Conservation (phyloP, 1,284 basidiomycete species). For the Papiliotrema nemorosa region DNA sequence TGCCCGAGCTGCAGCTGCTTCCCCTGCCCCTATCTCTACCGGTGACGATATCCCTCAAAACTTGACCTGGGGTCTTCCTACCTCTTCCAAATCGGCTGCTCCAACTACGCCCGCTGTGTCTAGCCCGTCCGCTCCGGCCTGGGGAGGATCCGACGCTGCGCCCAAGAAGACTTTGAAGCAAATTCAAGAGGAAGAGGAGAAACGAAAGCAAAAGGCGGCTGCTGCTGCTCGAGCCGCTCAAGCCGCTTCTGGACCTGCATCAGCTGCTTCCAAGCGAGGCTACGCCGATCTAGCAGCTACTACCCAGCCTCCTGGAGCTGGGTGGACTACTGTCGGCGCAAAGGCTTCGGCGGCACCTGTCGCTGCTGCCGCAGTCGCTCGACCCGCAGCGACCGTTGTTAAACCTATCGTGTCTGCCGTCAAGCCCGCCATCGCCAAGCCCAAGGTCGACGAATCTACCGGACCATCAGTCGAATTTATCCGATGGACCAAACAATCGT, state of each 20-base stretch:
- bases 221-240: constrained; percentile 38
- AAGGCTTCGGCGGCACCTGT: constrained; percentile 43
- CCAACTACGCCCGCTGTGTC: constrained; percentile 43
- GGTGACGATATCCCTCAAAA: constrained; percentile 36
- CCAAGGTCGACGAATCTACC: constrained; percentile 56
- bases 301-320: constrained; percentile 52
- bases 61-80: constrained; percentile 52
- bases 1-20: constrained; percentile 58
- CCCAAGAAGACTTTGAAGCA: constrained; percentile 95
- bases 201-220: constrained; percentile 61
- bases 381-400: constrained; percentile 24
- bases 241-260: constrained; percentile 15
- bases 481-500: constrained; percentile 81
- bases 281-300: constrained; percentile 80
- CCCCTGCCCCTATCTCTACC: constrained; percentile 46
- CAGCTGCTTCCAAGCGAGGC: constrained; percentile 59
- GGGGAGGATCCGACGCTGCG: constrained; percentile 41
- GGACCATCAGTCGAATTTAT: constrained; percentile 83
- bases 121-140: constrained; percentile 41
- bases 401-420: constrained; percentile 14
- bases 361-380: constrained; percentile 31
- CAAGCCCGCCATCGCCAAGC: constrained; percentile 11
- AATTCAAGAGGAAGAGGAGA: constrained; percentile 96
- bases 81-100: constrained; percentile 22
- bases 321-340: constrained; percentile 86